Base-by-base conservation (phyloP, 139 green algal species). In the Tetradesmus lagerheimii region DNA sequence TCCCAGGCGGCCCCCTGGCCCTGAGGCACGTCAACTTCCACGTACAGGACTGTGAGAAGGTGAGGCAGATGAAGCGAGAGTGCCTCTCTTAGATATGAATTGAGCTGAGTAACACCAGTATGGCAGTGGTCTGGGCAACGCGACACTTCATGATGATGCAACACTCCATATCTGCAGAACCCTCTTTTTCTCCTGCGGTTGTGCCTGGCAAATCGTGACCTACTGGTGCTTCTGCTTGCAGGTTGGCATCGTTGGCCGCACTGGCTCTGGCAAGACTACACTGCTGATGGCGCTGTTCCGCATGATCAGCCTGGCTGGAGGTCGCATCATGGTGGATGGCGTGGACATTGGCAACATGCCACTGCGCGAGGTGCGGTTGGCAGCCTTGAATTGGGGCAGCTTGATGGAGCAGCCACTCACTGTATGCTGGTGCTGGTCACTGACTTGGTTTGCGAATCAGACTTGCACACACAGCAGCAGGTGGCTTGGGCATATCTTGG, bases 221-320 rank as follows among this genome's bases (percentile, higher is more conserved):
- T 71, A 23, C 23, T 71, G 57, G 23, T 71, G 23, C 27, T 29
- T 25, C 12, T 74, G 45, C 47, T 34, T 5, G 4, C 80, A 88
- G 83, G 45, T 93, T 75, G 91, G 91, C 66, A 92, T 97, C 23
- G 94, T 96, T 16, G 96, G 96, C 38, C 92, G 96, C 78, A 97
- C 96, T 2, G 96, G 96, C 71, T 93, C 83, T 76, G 96, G 96
- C 78, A 98, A 98, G 93, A 96, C 92, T n/a, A 95, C 94, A 1
- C 92, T 98, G 79, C 93, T 98, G 83, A 93, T 97, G 91, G 95
- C 93, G 18, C 94, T 98, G 29, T 97, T 96, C 92, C 94, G 95
- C 53, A 93, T 98, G 89, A 93, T 97, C 11, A 97, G 99, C 91
- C 96, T 97, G 39, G 91, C 91, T 35, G 91, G 91, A 38, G 97